Evolutionary conservation across 345 rosid genomes (phyloP), one percentile per base, ranked within the genome.

Genomic region (Eucalyptus globulus): DNA sequence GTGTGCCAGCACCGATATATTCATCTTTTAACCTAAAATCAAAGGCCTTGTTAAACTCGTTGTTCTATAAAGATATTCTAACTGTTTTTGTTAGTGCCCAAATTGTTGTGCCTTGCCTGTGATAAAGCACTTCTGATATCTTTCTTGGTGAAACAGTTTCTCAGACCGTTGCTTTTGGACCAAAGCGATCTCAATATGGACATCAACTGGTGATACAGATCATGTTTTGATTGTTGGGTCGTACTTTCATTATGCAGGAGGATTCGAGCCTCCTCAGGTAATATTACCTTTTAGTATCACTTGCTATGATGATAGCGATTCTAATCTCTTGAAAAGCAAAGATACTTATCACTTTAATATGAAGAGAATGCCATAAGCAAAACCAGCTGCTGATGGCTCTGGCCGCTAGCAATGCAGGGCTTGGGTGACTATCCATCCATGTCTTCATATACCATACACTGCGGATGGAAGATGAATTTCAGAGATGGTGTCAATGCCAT

Each of bases 171-270:
- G 97, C 93, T 96, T 96, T 91, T 96, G 94, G 92, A 95, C 99
- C 7, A 97, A 97, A 95, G 99, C 98, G 44, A 95, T 97, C 91
- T 95, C 98, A 10, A 92, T 96, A 93, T 95, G 99, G 98, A 97
- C 98, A 86, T 97, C 97, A 27, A 97, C 95, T 1, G 95, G 98
- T 4, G 99, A 97, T 45, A 91, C 97, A 49, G 97, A 97, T 88
- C 99, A 96, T 88, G 95, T 91, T 54, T 44, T 97, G 93, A 97
- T 97, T 87, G 98, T 97, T 4, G 98, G 98, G 21, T 94, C 98
- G 12, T 94, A 97, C 91, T 95, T 97, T 90, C 99, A 97, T 91
- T 97, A 96, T 89, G 95, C 98, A 5, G 96, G 98, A 47, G 99
- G 99, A 88, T 97, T 93, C 90, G 97, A 97, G 91, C 94, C 98